Conservation (phyloP, 2,329 filamentous ascomycete species). For the Blumeria graminis region DNA sequence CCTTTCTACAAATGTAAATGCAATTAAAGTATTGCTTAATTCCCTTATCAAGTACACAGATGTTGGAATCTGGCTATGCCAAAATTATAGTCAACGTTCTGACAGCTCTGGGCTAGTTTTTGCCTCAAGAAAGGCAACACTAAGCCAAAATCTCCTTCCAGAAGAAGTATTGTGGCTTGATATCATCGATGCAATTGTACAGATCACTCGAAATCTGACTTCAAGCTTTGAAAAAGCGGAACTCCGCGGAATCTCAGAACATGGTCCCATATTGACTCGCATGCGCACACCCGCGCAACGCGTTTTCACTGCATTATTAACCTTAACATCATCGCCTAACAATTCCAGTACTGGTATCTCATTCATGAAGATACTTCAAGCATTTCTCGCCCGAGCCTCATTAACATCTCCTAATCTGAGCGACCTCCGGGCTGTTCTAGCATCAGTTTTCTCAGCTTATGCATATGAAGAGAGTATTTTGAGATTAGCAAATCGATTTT, state of each 20-base stretch:
- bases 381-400: conserved; percentile 67
- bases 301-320: conserved; percentile 67
- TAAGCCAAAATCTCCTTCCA: conserved; percentile 21
- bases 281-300: conserved; percentile 68
- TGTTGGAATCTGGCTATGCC: conserved; percentile 89
- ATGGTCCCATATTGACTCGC: conserved; percentile 36
- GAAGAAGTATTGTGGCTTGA: conserved; percentile 35
- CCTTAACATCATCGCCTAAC: conserved; percentile 34
- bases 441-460: conserved; percentile 84
- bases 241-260: conserved; percentile 9
- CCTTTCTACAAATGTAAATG: conserved; percentile 30
- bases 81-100: conserved; percentile 48
- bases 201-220: conserved; percentile 39
- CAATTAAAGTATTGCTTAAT: conserved; percentile 48
- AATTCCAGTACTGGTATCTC: conserved; percentile 31
- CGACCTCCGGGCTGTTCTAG: conserved; percentile 62
- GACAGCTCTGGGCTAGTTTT: conserved; percentile 16
- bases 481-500: conserved; percentile 56
- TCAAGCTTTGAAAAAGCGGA: conserved; percentile 22
- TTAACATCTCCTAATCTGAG: conserved; percentile 63
- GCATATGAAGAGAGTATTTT: conserved; percentile 85
- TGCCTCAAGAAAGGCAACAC: conserved; percentile 23
- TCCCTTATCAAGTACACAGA: conserved; percentile 72
- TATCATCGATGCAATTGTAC: conserved; percentile 34
- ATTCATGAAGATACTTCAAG: conserved; percentile 71